phyloP scores from a whole-genome alignment of 805 yeast genomes.

The Starmerella ratchasimensis region DNA sequence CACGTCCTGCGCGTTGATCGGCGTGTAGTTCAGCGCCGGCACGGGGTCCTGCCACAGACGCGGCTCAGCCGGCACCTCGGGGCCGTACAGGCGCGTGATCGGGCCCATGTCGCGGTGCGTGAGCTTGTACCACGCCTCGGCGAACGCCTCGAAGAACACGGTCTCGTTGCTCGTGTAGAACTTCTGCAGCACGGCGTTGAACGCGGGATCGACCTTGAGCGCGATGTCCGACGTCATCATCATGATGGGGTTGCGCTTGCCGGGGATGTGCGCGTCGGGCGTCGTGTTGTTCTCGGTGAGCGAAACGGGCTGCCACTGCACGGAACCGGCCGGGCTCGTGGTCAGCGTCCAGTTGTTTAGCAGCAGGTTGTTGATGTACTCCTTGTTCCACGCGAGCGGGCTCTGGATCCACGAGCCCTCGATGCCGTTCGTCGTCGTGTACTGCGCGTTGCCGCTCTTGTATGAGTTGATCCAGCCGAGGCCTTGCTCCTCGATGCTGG shows the following conservation, averaged over 20 bases:
- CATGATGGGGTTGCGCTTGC: conserved; percentile 12
- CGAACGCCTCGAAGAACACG: conserved; percentile 14
- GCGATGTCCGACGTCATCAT: conserved; percentile 18
- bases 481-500: conserved; percentile 15
- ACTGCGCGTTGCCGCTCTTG: conserved; percentile 14
- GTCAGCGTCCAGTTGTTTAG: conserved; percentile 10
- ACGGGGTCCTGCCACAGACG: conserved; percentile 17
- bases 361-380: conserved; percentile 12
- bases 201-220: conserved; percentile 15
- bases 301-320: conserved; percentile 13
- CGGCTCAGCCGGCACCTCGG: conserved; percentile 13
- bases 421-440: conserved; percentile 16
- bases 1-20: conserved; percentile 12
- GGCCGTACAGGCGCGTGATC: conserved; percentile 14
- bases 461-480: conserved; percentile 16
- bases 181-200: conserved; percentile 8
- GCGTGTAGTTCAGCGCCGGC: conserved; percentile 10
- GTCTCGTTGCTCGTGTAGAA: conserved; percentile 9
- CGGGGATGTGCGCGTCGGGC: conserved; percentile 15
- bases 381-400: conserved; percentile 11
- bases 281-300: conserved; percentile 6
- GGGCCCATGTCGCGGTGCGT: conserved; percentile 19
- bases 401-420: conserved; percentile 16
- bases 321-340: conserved; percentile 14
- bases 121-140: conserved; percentile 18